A percentile compares a stretch with the other conserved stretches of the same genome.
phyloP scores from a whole-genome alignment of 257 asterid species.

The Leptodermis oblonga region DNA sequence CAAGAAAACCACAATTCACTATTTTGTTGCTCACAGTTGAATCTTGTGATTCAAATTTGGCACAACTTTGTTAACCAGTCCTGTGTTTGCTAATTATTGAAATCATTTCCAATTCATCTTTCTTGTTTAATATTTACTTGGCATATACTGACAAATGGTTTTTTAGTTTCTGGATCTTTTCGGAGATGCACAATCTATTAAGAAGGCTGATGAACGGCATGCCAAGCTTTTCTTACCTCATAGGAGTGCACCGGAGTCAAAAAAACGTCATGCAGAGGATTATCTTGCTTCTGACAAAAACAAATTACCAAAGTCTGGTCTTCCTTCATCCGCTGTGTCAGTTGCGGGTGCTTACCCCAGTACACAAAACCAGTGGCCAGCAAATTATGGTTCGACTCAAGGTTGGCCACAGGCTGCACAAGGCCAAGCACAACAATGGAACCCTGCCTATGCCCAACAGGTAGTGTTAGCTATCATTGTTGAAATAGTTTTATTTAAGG shows the following conservation, averaged over 20 bases:
- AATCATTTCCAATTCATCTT: constrained; percentile 7
- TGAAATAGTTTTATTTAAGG: background rate
- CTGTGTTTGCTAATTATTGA: background rate
- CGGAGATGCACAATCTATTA: constrained; percentile 62
- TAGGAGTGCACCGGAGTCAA: constrained; percentile 71
- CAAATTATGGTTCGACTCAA: constrained; percentile 83
- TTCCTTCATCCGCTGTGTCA: constrained; percentile 55
- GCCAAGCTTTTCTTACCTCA: constrained; percentile 76
- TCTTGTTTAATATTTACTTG: constrained; percentile 5
- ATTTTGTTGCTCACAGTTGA: background rate
- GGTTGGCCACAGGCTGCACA: constrained; percentile 88
- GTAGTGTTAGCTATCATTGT: constrained; percentile 33
- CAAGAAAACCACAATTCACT: background rate
- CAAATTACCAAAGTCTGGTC: constrained; percentile 60
- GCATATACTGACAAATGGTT: background rate
- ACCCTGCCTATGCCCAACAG: constrained; percentile 83
- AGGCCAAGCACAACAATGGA: constrained; percentile 81
- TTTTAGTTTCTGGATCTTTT: constrained; percentile 93
- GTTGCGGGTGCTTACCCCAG: constrained; percentile 64
- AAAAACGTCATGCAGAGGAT: constrained; percentile 90
- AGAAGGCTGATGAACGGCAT: constrained; percentile 84
- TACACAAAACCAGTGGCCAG: constrained; percentile 75
- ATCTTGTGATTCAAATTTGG: background rate
- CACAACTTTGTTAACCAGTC: too few relatives aligned
- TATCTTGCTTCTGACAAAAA: constrained; percentile 66